Base-by-base conservation (phyloP, 169 alveolate genomes). In the Cryptosporidium sp. region DNA sequence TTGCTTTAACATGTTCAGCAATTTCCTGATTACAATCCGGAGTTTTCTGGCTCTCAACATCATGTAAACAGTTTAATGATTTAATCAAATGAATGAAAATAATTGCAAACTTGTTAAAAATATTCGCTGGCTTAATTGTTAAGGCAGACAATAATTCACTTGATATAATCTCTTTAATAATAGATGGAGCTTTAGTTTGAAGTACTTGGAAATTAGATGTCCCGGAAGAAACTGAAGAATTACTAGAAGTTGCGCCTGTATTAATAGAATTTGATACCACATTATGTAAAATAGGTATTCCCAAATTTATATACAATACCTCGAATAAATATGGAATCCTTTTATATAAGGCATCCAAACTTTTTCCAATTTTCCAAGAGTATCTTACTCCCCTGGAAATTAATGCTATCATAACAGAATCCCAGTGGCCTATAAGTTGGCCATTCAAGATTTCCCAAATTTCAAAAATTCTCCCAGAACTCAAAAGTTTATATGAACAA, bases 351-450 rank as follows among this genome's bases (percentile, higher is more conserved):
- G 2, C 18, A 16, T 80, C 80, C 6, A 65, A 26, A n/a, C 51
- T 37, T 6, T 33, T 55, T 2, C 70, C 70, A 37, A 35, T 39
- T 29, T 50, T 80, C 89, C 89, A 80, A n/a, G 89, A 61, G 70
- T 80, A 26, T 39, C 70, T 80, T 41, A 80, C 74, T 12, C 69
- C 89, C 62, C 89, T 80, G 31, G 89, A 80, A n/a, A 80, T 35
- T 1, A 62, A n/a, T n/a, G 68, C 26, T n/a, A 80, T 41, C 65
- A 80, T 80, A 10, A 35, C 45, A 33, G 89, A 80, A 65, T 80
- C 89, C 89, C 89, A 80, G 41, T 59, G 41, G 21, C 35, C 45
- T 33, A 80, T 29, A 14, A 80, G 14, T 21, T 59, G 71, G 39
- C 89, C 75, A 62, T 80, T 67, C 18, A 80, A 29, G 14, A 61